Evolutionary conservation across 805 yeast genomes (phyloP), one percentile per base, ranked within the genome.

Genomic region (Saturnispora zaruensis): DNA sequence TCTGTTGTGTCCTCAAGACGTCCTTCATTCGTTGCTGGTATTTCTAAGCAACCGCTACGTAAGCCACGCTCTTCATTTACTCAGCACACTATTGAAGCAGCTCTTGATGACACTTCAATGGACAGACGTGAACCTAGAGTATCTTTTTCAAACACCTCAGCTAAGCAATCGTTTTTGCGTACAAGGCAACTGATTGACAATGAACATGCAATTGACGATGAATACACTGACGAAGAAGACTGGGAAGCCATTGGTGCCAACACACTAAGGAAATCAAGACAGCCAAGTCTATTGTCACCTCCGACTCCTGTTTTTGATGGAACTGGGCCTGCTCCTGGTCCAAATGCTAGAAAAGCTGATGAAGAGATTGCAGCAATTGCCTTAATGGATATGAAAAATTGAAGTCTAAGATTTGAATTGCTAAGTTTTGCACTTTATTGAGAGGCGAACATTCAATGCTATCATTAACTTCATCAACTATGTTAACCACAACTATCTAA

Each of bases 171-270:
- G 3, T 73, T 72, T 42, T 55, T 73, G 33, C 57, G 72, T 34
- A 63, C 69, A 14, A 47, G 51, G 4, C 63, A 60, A 18, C 4
- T 26, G 13, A n/a, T 23, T 45, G 43, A 50, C 25, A 55, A 63
- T 43, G 56, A 59, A 24, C 60, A 65, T 47, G 62, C 54, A 28
- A 58, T 60, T 30, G 55, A 54, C 25, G 48, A 51, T 38, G 50
- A 47, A 16, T 58, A 52, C 47, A 91, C 99, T 0, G 99, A 91
- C 65, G 98, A 91, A 62, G 99, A 91, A 66, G 98, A 91, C 66
- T 91, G 99, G 99, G 85, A 82, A 54, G 69, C 88, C 0, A 83
- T 90, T 48, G 97, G 97, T 1, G 89, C 96, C 0, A 82, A 77
- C 36, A 70, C 78, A 41, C 69, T 88, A 28, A 55, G 64, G 38